A percentile compares a stretch with the other conserved stretches of the same genome.
Conservation (phyloP, 768 basidiomycete species). For the Hericium coralloides region DNA sequence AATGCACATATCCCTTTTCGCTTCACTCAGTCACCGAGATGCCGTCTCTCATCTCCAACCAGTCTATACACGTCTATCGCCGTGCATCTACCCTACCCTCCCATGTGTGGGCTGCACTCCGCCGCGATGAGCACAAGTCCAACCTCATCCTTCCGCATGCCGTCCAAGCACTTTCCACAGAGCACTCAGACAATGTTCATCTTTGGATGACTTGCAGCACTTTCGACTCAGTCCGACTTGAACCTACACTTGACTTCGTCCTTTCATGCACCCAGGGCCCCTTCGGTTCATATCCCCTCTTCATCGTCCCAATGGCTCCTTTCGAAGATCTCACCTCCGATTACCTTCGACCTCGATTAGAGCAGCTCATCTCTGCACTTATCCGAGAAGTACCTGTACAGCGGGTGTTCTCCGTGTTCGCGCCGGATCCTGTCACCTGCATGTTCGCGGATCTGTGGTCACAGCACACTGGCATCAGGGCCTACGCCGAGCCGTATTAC, state of each 20-base stretch:
- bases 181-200: neutral
- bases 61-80: constrained; percentile 15
- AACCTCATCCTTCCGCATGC: constrained; percentile 37
- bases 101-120: constrained; percentile 29
- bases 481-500: constrained; percentile 44
- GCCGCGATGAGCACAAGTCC: constrained; percentile 27
- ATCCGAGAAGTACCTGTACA: constrained; percentile 22
- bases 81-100: constrained; percentile 28
- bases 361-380: constrained; percentile 33
- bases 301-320: constrained; percentile 36
- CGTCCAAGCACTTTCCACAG: constrained; percentile 16
- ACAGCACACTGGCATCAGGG: constrained; percentile 30
- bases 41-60: constrained; percentile 1
- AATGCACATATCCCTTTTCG: neutral
- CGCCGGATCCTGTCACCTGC: constrained; percentile 35
- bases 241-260: constrained; percentile 35
- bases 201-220: constrained; percentile 25
- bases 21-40: neutral
- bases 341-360: constrained; percentile 32
- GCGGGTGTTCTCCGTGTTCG: constrained; percentile 62
- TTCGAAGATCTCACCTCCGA: constrained; percentile 24
- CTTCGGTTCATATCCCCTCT: constrained; percentile 57
- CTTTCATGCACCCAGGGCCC: constrained; percentile 49
- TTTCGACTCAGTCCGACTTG: neutral
- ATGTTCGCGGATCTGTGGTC: constrained; percentile 44